Base-by-base conservation (phyloP, 2,329 filamentous ascomycete species). In the Pestalotiopsis sp. region DNA sequence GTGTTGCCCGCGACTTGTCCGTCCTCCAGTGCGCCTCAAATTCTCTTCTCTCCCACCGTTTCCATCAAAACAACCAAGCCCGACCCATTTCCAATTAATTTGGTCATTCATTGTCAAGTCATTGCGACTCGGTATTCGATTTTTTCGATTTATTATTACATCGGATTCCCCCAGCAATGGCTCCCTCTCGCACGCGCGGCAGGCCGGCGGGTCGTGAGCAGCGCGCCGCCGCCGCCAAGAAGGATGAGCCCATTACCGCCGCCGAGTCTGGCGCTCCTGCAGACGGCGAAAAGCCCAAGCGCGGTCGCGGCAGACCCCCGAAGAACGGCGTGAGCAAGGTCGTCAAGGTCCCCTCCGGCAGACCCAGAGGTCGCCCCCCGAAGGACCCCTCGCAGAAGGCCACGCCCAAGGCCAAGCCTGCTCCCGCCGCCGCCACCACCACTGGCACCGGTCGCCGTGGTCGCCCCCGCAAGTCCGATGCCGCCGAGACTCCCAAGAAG, bases 321-420 rank as follows among this genome's bases (percentile, higher is more conserved):
- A 82, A 83, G 74, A 80, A 78, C 66, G 82, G 80, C 63, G 72
- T 82, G 39, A 76, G 77, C 70, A 83, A 82, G 75, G 71, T 69
- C 59, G 68, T 62, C 41, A 61, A 69, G 61, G 52, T 65, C 45
- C 79, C 83, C 27, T 80, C 79, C 1, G 84, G 84, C 39, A 80
- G 82, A n/a, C 83, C 83, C 56, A 83, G 84, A n/a, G 84, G 84
- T 36, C 82, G 84, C 11, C 84, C 84, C 52, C 81, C 81, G 68
- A 84, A 84, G 72, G 79, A 76, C 69, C 78, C 74, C 69, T 77
- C 77, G 69, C 80, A 77, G 71, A 77, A 76, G 68, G 69, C 73
- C 4, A 62, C 69, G n/a, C 68, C 74, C 9, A 72, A 79, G 69
- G 13, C 72, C 39, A 68, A 70, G 41, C 31, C 71, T 6, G 4